Evolutionary conservation across 176 grass and related monocot genomes (phyloP).

Genomic region (Sorghum bicolor): DNA sequence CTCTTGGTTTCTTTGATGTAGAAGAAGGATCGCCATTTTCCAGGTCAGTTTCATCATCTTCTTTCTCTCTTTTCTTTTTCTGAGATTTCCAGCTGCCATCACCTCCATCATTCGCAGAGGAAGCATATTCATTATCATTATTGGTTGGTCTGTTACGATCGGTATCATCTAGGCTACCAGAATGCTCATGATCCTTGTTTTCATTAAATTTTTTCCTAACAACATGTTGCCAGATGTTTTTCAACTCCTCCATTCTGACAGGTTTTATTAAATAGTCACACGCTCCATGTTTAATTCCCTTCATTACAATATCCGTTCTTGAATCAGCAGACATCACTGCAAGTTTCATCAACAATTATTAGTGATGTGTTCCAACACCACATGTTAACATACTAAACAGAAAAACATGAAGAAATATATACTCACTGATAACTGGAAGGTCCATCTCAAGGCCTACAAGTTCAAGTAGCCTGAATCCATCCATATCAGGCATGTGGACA

Average conservation of each 20-base stretch:
- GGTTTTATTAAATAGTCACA: conserved; percentile 98
- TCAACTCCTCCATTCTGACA: conserved; percentile 91
- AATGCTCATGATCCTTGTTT: conserved; percentile 80
- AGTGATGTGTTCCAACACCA: conserved; percentile 1
- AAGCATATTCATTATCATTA: conserved; percentile 82
- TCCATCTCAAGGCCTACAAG: conserved; percentile 98
- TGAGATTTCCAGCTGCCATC: conserved; percentile 72
- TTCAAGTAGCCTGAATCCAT: conserved; percentile 96
- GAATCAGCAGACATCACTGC: conserved; percentile 99
- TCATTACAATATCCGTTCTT: conserved; percentile 91
- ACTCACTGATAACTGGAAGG: conserved; percentile 99
- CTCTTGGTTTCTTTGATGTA: conserved; percentile 91
- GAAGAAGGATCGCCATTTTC: conserved; percentile 80
- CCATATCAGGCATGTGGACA: conserved; percentile 99
- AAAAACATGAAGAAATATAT: conserved; percentile 1
- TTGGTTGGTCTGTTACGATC: conserved; percentile 51
- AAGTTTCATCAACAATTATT: conserved; percentile 23
- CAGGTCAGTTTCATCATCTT: conserved; percentile 83
- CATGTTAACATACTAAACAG: neutral
- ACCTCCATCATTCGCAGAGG: conserved; percentile 71
- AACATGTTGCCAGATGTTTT: conserved; percentile 99
- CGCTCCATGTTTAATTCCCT: conserved; percentile 97
- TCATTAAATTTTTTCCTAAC: conserved; percentile 74
- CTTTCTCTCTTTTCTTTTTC: conserved; percentile 95
- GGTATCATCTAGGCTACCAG: conserved; percentile 85